phyloP scores from a whole-genome alignment of 164 flowering plant species.

The Macadamia tetraphylla region DNA sequence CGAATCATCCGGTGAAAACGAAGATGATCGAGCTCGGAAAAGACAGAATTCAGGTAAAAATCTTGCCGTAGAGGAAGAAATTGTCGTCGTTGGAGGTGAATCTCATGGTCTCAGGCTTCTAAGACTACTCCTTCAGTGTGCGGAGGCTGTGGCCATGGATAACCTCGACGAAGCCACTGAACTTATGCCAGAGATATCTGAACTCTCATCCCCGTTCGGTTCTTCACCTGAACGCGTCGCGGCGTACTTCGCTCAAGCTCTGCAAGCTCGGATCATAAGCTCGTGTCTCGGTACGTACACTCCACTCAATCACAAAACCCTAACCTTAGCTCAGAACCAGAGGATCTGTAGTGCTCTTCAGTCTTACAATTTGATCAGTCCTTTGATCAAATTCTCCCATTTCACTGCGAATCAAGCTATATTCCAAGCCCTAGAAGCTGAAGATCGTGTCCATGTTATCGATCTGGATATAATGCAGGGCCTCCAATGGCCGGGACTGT shows the following conservation, averaged over 20 bases:
- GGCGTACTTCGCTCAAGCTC: slow-evolving; percentile 77
- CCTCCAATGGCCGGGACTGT: slow-evolving; percentile 94
- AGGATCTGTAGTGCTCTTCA: slow-evolving; percentile 58
- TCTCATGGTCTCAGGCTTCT: slow-evolving; percentile 48
- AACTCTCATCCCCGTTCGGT: slow-evolving; percentile 80
- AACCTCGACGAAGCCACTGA: slow-evolving; percentile 56
- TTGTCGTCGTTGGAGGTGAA: slow-evolving; percentile 17
- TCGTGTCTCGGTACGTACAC: slow-evolving; percentile 52
- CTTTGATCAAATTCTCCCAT: slow-evolving; percentile 78
- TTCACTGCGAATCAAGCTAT: slow-evolving; percentile 93
- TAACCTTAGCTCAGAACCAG: slow-evolving; percentile 34
- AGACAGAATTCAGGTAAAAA: slow-evolving; percentile 2
- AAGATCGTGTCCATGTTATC: slow-evolving; percentile 69
- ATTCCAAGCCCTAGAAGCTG: slow-evolving; percentile 58
- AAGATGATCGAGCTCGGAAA: slow-evolving; percentile 21
- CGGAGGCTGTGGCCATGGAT: slow-evolving; percentile 73
- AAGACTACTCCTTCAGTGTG: slow-evolving; percentile 74
- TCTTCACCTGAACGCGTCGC: slow-evolving; percentile 82
- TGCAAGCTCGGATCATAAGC: slow-evolving; percentile 55
- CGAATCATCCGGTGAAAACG: slow-evolving; percentile 15
- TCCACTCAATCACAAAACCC: slow-evolving; percentile 30
- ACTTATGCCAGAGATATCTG: slow-evolving; percentile 69
- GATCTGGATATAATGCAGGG: slow-evolving; percentile 96
- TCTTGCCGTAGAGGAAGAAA: slow-evolving; percentile 10
- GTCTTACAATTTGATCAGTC: slow-evolving; percentile 68